Percentiles rank a stretch among this genome's conserved stretches.
These are phyloP conservation scores for Cryptosporidium meleagridis DNA, from an alignment of 169 alveolate species.

Conservation along the genomic window DNA sequence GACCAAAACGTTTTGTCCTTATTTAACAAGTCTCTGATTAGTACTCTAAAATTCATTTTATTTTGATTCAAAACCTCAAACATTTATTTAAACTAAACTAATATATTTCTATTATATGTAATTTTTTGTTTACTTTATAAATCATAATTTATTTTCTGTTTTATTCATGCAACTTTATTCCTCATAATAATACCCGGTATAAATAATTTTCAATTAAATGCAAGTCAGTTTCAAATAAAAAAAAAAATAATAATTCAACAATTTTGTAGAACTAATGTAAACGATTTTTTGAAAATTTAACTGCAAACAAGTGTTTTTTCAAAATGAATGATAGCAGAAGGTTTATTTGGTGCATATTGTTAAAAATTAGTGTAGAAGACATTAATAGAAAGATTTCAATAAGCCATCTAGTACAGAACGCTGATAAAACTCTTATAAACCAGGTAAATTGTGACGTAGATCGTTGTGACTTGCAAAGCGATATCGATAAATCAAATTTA, in stretches of 20 bases:
- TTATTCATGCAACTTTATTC: not conserved
- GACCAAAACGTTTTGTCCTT: constrained; percentile 21
- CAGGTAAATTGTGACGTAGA: constrained; percentile 67
- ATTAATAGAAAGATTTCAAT: not conserved
- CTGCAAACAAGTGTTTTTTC: not conserved
- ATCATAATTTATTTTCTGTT: not conserved
- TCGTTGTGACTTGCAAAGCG: constrained; percentile 6
- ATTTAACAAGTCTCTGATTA: not conserved
- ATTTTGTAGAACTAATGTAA: not conserved
- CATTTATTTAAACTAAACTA: not conserved
- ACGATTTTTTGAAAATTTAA: not conserved
- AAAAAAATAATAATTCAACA: not conserved
- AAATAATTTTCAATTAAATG: not conserved
- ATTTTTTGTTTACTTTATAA: not conserved
- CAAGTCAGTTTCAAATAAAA: not conserved
- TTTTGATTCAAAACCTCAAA: not conserved
- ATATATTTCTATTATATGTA: not conserved
- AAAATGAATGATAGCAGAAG: not conserved
- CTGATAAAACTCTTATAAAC: constrained; percentile 17
- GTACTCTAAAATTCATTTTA: not conserved
- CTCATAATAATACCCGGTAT: not conserved
- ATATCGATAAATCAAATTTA: not conserved
- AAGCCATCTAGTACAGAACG: not conserved
- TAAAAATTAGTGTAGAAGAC: constrained; percentile 24
- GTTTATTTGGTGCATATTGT: constrained; percentile 42